Evolutionary conservation across 441 rosid species (phyloP), one percentile per base, ranked within the genome.

Genomic region (Eruca vesicaria): DNA sequence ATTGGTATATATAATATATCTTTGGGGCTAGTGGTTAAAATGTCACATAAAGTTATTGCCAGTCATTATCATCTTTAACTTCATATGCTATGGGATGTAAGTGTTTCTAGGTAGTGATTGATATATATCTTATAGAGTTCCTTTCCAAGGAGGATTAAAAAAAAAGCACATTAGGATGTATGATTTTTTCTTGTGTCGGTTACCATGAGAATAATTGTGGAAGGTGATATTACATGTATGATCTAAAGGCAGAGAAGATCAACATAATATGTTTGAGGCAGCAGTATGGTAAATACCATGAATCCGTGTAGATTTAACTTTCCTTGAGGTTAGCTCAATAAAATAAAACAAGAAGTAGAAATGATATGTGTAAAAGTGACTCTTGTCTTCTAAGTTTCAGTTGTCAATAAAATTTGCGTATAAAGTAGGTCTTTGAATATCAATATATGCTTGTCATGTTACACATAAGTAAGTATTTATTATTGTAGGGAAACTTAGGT

Each of bases 31-130:
- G 45, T 61, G 45, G 66, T 61, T 61, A 33, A 32, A 9, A 29
- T 31, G 45, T 32, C 15, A 33, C 45, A 33, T 61, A 4, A 31
- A 58, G 63, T 21, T 23, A 18, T 18, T 53, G 32, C 62, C 57
- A 18, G 32, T 38, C 70, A 64, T 41, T 41, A 73, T 73, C 77
- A 21, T 38, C 66, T 65, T 65, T 65, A 65, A 28, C 9, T 73
- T 73, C 21, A 73, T 71, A 45, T 36, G 45, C 23, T 64, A 18
- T 53, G 55, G 14, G 18, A 21, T 21, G 18, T 20, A 53, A 53
- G 2, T 72, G 53, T 48, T 61, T 62, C 52, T 33, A 72, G 38
- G 29, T 53, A 53, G 59, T 53, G 28, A 53, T 20, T 53, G n/a
- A 53, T 20, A 53, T 11, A n/a, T 45, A 5, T 53, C n/a, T 53